Evolutionary conservation across 1,139 yeast species (phyloP), one percentile per base, ranked within the genome.

Genomic region (Kodamaea arcana): DNA sequence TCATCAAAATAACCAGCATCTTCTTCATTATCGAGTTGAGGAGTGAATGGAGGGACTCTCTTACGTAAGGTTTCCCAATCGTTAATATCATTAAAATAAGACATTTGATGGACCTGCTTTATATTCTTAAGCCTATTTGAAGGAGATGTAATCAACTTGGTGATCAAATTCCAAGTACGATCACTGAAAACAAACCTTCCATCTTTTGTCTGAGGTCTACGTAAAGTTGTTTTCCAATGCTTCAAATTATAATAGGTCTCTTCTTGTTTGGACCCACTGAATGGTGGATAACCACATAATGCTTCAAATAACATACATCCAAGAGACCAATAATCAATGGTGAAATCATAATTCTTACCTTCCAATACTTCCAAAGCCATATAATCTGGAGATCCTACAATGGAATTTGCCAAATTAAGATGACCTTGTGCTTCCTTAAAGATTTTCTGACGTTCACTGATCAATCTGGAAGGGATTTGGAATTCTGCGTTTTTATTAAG

Each of bases 1-100:
- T 94, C 98, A 61, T 94, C 99, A 58, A 94, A 94, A 63, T 94
- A 94, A 1, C 98, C 99, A 1, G 97, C 97, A 63, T 94, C 99
- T 44, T 90, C 94, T 53, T 94, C 98, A 42, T 88, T 85, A 54
- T 92, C 97, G 44, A 94, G 72, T 53, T 94, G 96, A 1, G 99
- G 99, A 20, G 94, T 85, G 59, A 94, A 94, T 18, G 99, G 99
- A 4, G 98, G 96, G 15, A 80, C 72, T 43, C 79, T 73, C 24
- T 62, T 64, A 51, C 96, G 76, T 46, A 94, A 62, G 17, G 62
- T 63, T 3, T 72, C 76, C 83, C 95, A 92, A 51, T 85, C 81
- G 14, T 43, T 45, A 20, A 88, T 77, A 48, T 90, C 97, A 27
- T 76, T 66, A 52, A 94, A 94, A 60, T 94, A 94, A 8, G 81